phyloP scores from a whole-genome alignment of 345 rosid species.

The Eutrema japonicum region DNA sequence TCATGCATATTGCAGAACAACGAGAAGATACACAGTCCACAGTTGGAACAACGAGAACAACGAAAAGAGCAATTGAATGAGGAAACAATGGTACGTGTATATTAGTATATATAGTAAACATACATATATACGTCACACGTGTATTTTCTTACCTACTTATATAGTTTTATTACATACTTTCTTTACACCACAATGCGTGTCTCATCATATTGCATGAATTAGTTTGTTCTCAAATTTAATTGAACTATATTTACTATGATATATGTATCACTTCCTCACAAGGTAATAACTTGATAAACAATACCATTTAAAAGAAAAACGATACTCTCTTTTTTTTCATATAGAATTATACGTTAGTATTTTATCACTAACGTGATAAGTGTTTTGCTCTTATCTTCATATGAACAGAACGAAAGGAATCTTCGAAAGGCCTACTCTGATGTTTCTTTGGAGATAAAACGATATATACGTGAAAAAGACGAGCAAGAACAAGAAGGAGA shows the following conservation, averaged over 20 bases:
- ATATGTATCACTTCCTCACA: not conserved
- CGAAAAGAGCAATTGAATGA: not conserved
- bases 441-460: conserved; percentile 9
- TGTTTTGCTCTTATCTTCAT: not conserved
- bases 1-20: not conserved
- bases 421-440: conserved; percentile 34
- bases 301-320: not conserved
- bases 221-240: not conserved
- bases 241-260: not conserved
- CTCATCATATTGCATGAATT: not conserved
- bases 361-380: not conserved
- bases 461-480: not conserved
- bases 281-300: not conserved
- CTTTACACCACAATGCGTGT: not conserved
- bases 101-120: not conserved
- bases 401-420: conserved; percentile 10
- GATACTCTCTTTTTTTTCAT: too few relatives aligned
- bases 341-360: not conserved
- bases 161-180: not conserved
- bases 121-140: not conserved
- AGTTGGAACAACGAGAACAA: too few relatives aligned
- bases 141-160: not conserved
- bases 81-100: conserved; percentile 9
- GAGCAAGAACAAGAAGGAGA: conserved; percentile 17
- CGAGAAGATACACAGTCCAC: conserved; percentile 1